Percentiles rank a stretch among this genome's conserved stretches.
Evolutionary conservation across 352 stramenopile genomes (phyloP).

Genomic region (Nothophytophthora sp.): DNA sequence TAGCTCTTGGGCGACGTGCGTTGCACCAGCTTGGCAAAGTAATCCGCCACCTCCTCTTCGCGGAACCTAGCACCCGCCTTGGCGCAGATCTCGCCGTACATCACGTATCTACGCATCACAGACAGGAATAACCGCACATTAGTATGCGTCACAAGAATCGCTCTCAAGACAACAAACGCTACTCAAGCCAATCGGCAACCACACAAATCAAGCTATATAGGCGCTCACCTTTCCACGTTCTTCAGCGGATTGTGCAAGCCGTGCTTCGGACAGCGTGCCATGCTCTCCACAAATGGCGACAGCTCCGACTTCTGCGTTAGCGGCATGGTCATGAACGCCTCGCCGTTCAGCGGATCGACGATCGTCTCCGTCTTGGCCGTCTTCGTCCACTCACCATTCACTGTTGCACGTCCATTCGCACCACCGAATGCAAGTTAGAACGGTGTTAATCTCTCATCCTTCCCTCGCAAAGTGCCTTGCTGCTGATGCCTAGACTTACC

Average conservation of each 20-base stretch:
- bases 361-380: constrained; percentile 78
- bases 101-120: constrained; percentile 33
- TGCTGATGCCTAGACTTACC: too few species aligned
- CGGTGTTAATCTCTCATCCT: too few species aligned
- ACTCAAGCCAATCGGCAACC: neutral
- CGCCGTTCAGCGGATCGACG: constrained; percentile 94
- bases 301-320: constrained; percentile 92
- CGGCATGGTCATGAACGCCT: constrained; percentile 94
- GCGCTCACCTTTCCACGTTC: constrained; percentile 93
- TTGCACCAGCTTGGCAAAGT: constrained; percentile 96
- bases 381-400: constrained; percentile 91
- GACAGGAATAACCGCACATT: neutral
- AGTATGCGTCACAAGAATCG: neutral
- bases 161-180: neutral
- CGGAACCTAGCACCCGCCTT: constrained; percentile 83
- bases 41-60: constrained; percentile 92
- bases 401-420: constrained; percentile 19
- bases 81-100: constrained; percentile 83
- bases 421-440: too few species aligned
- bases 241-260: constrained; percentile 99
- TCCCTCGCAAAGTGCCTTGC: too few species aligned
- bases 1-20: constrained; percentile 98
- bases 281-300: constrained; percentile 91
- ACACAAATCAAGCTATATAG: neutral
- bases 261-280: constrained; percentile 94